Base-by-base conservation (phyloP, 805 yeast genomes). In the Saccharomycopsis amapae region DNA sequence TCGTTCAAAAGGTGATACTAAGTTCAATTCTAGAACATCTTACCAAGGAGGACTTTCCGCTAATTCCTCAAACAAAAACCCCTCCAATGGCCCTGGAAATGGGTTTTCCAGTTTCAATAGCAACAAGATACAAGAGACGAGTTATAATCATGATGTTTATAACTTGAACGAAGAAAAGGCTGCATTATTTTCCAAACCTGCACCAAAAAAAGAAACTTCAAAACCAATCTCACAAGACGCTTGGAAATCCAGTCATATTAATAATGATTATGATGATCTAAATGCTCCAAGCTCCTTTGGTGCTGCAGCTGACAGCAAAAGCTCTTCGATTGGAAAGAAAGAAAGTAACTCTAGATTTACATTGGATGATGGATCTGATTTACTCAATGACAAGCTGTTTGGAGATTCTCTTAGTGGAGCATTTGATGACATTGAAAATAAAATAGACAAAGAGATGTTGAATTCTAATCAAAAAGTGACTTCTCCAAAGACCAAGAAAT, bases 351-450 rank as follows among this genome's bases (percentile, higher is more conserved):
- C 17, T 15, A 33, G 15, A 33, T 10, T 15, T 15, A 33, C 20
- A 10, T 33, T 33, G 37, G 37, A 33, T 15, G n/a, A 15, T 13
- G n/a, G n/a, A n/a, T n/a, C n/a, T 23, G 39, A 36, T 23, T 20
- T 20, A n/a, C 23, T 36, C 9, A 17, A 18, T 23, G 24, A 36
- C n/a, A 36, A 36, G 7, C 24, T 34, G 31, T 50, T 47, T 38
- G 47, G 49, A 7, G 47, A 44, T 13, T 44, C 49, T 20, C 23
- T 50, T 17, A 38, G 39, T 18, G 44, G 45, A 2, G 46, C 46
- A 32, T 44, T 50, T 40, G 49, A 45, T 22, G 44, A 41, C 31
- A 44, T 47, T 28, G 46, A 35, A 12, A 23, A 30, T 33, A 48
- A 44, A 35, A 15, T 45, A 23, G 30, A 26, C 7, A 26, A 26